phyloP scores from a whole-genome alignment of 2,329 filamentous ascomycete species.

The Fusarium sp. region DNA sequence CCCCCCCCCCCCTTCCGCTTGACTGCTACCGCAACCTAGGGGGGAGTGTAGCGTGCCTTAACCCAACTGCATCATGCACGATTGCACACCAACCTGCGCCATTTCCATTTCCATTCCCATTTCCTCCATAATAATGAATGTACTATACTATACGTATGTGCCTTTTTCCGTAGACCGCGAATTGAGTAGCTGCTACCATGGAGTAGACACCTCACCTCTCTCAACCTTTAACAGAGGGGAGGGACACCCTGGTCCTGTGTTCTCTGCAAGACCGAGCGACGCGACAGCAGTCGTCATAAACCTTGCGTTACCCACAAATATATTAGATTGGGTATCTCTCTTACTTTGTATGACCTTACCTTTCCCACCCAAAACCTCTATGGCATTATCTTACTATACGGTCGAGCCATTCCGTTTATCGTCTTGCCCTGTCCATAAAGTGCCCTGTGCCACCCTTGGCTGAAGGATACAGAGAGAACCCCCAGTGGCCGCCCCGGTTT shows the following conservation, averaged over 20 bases:
- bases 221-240: too few relatives aligned
- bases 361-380: constrained; percentile 5
- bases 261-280: not conserved
- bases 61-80: not conserved
- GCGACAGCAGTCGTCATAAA: constrained; percentile 34
- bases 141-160: too few relatives aligned
- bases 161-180: not conserved
- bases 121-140: not conserved
- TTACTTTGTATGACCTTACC: constrained; percentile 18
- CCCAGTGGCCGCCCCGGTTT: constrained; percentile 27
- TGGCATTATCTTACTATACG: constrained; percentile 22
- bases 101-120: constrained; percentile 18
- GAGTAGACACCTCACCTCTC: too few relatives aligned
- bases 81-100: constrained; percentile 15
- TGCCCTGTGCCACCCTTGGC: constrained; percentile 31
- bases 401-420: constrained; percentile 24
- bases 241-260: too few relatives aligned
- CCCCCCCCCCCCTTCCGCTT: not conserved
- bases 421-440: constrained; percentile 19
- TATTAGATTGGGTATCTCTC: constrained; percentile 28
- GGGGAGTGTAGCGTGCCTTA: constrained; percentile 10
- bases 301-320: constrained; percentile 32
- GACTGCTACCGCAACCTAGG: constrained; percentile 14
- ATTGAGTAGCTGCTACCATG: not conserved
- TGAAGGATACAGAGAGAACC: constrained; percentile 1